Conservation (phyloP, 805 yeast species). For the Jamesozyma jinghongensis region DNA sequence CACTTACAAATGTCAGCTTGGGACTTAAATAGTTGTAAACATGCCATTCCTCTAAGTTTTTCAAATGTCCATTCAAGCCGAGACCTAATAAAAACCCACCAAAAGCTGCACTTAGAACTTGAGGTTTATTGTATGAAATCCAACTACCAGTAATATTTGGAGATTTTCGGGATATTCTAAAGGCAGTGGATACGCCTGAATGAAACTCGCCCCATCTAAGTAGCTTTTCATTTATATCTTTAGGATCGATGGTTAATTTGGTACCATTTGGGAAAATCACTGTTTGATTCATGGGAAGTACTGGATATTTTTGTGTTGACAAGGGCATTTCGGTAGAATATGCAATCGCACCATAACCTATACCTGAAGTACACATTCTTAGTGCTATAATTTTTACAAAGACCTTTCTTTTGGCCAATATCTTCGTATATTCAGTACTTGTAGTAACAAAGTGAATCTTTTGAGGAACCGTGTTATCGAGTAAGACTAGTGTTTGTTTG, state of each 20-base stretch:
- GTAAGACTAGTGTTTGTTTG: slow-evolving; percentile 60
- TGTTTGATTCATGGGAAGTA: slow-evolving; percentile 39
- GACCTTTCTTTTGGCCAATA: slow-evolving; percentile 43
- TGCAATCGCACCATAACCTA: slow-evolving; percentile 26
- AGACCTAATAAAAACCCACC: slow-evolving; percentile 92
- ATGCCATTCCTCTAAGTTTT: slow-evolving; percentile 87
- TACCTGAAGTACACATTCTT: slow-evolving; percentile 53
- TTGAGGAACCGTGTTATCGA: slow-evolving; percentile 34
- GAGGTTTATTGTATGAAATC: slow-evolving; percentile 82
- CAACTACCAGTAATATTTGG: slow-evolving; percentile 68
- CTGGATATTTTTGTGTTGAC: slow-evolving; percentile 74
- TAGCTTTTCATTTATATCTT: slow-evolving; percentile 41
- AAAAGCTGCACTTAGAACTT: slow-evolving; percentile 63
- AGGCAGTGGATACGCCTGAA: slow-evolving; percentile 82
- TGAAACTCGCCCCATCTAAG: slow-evolving; percentile 82
- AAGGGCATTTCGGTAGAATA: slow-evolving; percentile 49
- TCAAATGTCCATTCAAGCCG: slow-evolving; percentile 85
- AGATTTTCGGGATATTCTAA: slow-evolving; percentile 60
- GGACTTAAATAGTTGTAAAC: slow-evolving; percentile 88
- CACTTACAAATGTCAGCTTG: slow-evolving; percentile 73
- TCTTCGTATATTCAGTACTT: slow-evolving; percentile 47
- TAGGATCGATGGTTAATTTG: slow-evolving; percentile 47
- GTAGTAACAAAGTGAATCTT: slow-evolving; percentile 25
- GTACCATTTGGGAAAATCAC: slow-evolving; percentile 60
- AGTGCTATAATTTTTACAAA: slow-evolving; percentile 54